Percentiles rank a stretch among this genome's conserved stretches.
These are phyloP conservation scores for Malassezia vespertilionis DNA, from an alignment of 1,284 basidiomycete species.

Conservation along the genomic window DNA sequence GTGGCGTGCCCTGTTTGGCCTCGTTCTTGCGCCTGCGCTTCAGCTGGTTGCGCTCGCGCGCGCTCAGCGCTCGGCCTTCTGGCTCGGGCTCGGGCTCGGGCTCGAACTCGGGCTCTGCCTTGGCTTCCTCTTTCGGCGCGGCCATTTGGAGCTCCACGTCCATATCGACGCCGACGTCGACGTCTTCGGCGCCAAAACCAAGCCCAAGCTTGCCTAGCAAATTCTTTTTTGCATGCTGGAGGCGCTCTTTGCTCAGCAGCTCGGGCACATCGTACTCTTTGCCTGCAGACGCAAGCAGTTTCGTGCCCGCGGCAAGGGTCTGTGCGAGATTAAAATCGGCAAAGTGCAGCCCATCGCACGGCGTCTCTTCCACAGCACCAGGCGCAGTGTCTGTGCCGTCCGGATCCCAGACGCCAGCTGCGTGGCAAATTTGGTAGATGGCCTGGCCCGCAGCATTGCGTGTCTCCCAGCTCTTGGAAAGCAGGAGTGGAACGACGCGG, in stretches of 20 bases:
- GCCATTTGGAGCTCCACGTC: conserved; percentile 38
- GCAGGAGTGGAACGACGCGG: conserved; percentile 73
- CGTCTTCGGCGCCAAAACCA: conserved; percentile 67
- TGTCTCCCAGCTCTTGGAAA: conserved; percentile 77
- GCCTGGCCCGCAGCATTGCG: conserved; percentile 71
- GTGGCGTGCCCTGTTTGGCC: conserved; percentile 49
- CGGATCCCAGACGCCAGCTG: conserved; percentile 65
- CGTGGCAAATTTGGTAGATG: conserved; percentile 70
- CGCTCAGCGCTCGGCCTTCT: conserved; percentile 49
- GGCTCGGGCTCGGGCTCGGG: conserved; percentile 3
- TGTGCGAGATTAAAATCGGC: conserved; percentile 57
- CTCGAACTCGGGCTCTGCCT: neutral
- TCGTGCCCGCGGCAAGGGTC: conserved; percentile 62
- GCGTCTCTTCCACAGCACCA: conserved; percentile 16
- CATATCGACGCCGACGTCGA: conserved; percentile 51
- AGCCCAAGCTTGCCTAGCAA: conserved; percentile 52
- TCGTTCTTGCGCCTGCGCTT: conserved; percentile 82
- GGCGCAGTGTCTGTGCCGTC: conserved; percentile 17
- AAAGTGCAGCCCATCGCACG: conserved; percentile 16
- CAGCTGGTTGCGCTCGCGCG: conserved; percentile 74
- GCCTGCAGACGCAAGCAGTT: conserved; percentile 72
- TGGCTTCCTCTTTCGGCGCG: neutral
- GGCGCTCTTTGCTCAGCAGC: conserved; percentile 53
- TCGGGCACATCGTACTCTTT: conserved; percentile 60
- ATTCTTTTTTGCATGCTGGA: conserved; percentile 68